A percentile compares a stretch with the other conserved stretches of the same genome.
phyloP scores from a whole-genome alignment of 495 filamentous ascomycete genomes.

The Aspergillus conjunctus region DNA sequence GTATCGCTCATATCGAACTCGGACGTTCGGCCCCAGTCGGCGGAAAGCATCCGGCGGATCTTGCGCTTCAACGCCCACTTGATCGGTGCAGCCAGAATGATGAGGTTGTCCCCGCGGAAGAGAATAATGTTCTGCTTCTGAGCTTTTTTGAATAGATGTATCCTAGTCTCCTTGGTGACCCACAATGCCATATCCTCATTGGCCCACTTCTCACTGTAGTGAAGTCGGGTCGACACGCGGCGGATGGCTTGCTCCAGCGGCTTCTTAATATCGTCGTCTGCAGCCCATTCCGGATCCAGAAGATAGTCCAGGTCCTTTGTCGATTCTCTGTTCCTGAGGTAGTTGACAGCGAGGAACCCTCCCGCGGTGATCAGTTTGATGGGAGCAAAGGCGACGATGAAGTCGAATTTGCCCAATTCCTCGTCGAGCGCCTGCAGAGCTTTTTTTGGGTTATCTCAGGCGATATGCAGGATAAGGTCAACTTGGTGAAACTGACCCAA shows the following conservation, averaged over 20 bases:
- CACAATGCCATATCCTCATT: constrained; percentile 18
- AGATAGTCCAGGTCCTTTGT: constrained; percentile 20
- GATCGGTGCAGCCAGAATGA: constrained; percentile 17
- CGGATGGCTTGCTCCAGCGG: constrained; percentile 17
- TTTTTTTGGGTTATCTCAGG: constrained; percentile 11
- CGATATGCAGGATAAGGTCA: background rate
- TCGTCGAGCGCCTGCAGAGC: constrained; percentile 21
- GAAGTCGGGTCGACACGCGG: constrained; percentile 14
- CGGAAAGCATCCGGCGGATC: constrained; percentile 17
- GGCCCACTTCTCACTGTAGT: constrained; percentile 14
- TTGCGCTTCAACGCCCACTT: constrained; percentile 22
- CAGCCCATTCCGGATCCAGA: constrained; percentile 20
- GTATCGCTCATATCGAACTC: constrained; percentile 19
- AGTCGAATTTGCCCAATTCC: constrained; percentile 21
- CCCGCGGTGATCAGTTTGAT: constrained; percentile 20
- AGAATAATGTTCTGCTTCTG: constrained; percentile 20
- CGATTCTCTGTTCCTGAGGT: constrained; percentile 19
- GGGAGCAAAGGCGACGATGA: constrained; percentile 22
- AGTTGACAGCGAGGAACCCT: constrained; percentile 20
- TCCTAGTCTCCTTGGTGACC: constrained; percentile 18
- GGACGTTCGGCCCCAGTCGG: constrained; percentile 7
- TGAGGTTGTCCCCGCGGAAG: constrained; percentile 16
- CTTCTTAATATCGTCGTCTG: constrained; percentile 18
- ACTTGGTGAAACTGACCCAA: background rate
- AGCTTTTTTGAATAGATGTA: constrained; percentile 18